Evolutionary conservation across 352 stramenopile species (phyloP).

Genomic region (Pythium periplocum): DNA sequence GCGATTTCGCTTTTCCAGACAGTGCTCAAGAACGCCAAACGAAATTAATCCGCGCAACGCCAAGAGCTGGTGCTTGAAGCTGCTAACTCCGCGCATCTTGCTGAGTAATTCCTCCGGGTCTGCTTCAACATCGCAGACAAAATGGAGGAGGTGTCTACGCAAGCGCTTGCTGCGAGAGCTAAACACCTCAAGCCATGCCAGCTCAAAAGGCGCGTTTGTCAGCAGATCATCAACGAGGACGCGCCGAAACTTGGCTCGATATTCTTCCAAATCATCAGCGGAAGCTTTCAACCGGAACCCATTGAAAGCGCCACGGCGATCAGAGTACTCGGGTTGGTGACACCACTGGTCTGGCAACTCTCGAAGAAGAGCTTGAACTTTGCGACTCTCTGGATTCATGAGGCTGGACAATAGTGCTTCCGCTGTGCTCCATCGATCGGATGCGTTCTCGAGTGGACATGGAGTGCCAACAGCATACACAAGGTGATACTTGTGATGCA

Average conservation of each 20-base stretch:
- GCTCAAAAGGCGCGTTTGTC: slow-evolving; percentile 41
- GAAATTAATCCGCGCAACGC: slow-evolving; percentile 70
- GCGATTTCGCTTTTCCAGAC: slow-evolving; percentile 80
- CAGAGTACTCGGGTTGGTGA: slow-evolving; percentile 25
- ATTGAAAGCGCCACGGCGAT: slow-evolving; percentile 31
- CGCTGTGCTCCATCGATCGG: slow-evolving; percentile 47
- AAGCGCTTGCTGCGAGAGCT: neutral
- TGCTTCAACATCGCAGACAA: no score
- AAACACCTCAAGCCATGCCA: slow-evolving; percentile 57
- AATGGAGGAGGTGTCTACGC: no score
- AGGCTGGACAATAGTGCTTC: slow-evolving; percentile 40
- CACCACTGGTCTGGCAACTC: slow-evolving; percentile 28
- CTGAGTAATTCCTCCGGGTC: no score
- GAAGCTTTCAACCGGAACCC: slow-evolving; percentile 36
- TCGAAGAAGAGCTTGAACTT: slow-evolving; percentile 32
- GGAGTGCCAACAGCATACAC: slow-evolving; percentile 76
- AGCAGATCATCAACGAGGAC: slow-evolving; percentile 63
- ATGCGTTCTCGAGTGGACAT: slow-evolving; percentile 35
- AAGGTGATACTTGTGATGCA: slow-evolving; percentile 86
- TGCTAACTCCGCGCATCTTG: slow-evolving; percentile 15
- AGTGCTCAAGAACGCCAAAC: slow-evolving; percentile 73
- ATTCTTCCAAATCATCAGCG: slow-evolving; percentile 8
- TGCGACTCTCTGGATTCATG: slow-evolving; percentile 2
- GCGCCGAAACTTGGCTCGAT: slow-evolving; percentile 22
- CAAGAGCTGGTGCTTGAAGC: slow-evolving; percentile 36